Evolutionary conservation across 176 grass and related monocot species (phyloP).

Genomic region (Cymbopogon citratus): DNA sequence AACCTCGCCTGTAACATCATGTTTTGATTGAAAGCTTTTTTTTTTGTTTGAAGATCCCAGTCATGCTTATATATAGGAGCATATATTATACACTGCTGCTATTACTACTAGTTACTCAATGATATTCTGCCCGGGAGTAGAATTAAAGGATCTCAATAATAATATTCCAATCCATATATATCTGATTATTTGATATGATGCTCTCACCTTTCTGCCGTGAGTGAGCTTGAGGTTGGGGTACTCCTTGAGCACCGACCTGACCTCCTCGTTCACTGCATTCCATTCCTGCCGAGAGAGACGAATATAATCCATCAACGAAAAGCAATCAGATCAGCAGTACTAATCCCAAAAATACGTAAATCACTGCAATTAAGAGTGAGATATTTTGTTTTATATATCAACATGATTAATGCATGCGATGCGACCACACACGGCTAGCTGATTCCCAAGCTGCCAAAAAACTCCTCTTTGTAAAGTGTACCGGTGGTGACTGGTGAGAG

Average conservation of each 20-base stretch:
- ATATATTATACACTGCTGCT: no score
- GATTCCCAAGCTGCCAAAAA: not conserved
- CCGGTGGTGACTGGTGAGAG: not conserved
- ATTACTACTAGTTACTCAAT: no score
- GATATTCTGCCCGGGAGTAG: no score
- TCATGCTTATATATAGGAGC: no score
- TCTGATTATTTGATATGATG: no score
- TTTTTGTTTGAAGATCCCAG: no score
- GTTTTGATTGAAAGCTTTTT: not conserved
- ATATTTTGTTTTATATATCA: not conserved
- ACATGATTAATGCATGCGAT: not conserved
- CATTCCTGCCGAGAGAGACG: not conserved
- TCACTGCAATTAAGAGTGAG: not conserved
- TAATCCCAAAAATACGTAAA: not conserved
- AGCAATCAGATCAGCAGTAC: not conserved
- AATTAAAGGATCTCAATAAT: no score
- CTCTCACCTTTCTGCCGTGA: constrained; percentile 59
- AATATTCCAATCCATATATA: no score
- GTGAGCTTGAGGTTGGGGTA: constrained; percentile 54
- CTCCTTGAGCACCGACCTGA: constrained; percentile 55
- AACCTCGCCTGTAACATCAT: no score
- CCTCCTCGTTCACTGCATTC: constrained; percentile 34
- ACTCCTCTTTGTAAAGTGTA: not conserved
- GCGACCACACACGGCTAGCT: no score
- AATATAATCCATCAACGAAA: no score